Percentiles rank a stretch among this genome's conserved stretches.
These are phyloP conservation scores for Tremella fuciformis DNA, from an alignment of 768 basidiomycete species.

Conservation along the genomic window DNA sequence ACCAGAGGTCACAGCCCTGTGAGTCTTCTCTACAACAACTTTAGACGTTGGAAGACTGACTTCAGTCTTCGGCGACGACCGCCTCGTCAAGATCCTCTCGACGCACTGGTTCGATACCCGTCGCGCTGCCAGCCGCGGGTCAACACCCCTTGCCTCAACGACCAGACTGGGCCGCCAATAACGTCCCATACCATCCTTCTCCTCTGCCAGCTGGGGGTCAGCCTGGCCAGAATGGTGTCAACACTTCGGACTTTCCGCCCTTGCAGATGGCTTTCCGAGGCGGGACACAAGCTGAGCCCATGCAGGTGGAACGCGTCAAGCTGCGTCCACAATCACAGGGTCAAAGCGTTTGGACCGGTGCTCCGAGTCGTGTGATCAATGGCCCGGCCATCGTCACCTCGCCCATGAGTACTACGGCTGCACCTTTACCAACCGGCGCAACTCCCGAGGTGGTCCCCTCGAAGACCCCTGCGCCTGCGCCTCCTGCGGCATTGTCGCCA, in stretches of 20 bases:
- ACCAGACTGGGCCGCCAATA: slow-evolving; percentile 45
- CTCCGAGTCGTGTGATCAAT: slow-evolving; percentile 6
- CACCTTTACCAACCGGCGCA: too few species aligned
- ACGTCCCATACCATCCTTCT: slow-evolving; percentile 42
- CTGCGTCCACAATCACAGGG: slow-evolving; percentile 12
- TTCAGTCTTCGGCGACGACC: slow-evolving; percentile 33
- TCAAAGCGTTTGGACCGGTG: slow-evolving; percentile 34
- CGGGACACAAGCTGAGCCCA: slow-evolving; percentile 34
- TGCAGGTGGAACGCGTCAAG: slow-evolving; percentile 36
- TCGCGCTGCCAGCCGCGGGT: slow-evolving; percentile 22
- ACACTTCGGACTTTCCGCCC: slow-evolving; percentile 35
- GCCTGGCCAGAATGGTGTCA: slow-evolving; percentile 6
- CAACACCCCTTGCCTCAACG: slow-evolving; percentile 41
- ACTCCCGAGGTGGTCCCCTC: not conserved
- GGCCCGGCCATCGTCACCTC: not conserved
- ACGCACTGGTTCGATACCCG: slow-evolving; percentile 25
- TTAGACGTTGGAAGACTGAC: slow-evolving; percentile 1
- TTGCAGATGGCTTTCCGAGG: slow-evolving; percentile 15
- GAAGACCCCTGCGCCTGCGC: not conserved
- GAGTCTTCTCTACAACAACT: slow-evolving; percentile 10
- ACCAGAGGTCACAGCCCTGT: slow-evolving; percentile 44
- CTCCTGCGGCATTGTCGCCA: not conserved
- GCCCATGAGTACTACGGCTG: not conserved
- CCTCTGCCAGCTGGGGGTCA: slow-evolving; percentile 20
- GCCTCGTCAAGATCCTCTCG: slow-evolving; percentile 41